Evolutionary conservation across 2,329 filamentous ascomycete species (phyloP), one percentile per base, ranked within the genome.

Genomic region (Botrytis tulipae): DNA sequence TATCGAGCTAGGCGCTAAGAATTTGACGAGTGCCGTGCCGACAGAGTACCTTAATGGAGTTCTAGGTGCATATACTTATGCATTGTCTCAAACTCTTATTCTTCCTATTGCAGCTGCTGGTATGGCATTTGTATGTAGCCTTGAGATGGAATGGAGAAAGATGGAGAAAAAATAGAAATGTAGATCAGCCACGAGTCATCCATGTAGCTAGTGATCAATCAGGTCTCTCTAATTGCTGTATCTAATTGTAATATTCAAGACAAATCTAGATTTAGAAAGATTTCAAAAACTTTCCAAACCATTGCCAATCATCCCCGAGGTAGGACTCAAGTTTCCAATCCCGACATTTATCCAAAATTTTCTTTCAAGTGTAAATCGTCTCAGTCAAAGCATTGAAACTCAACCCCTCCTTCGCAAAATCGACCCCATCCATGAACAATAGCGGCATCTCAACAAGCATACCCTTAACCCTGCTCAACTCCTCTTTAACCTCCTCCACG

Each of bases 381-480:
- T 92, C 88, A 1, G 92, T 94, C 78, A 94, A 82, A 40, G 87
- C 86, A 83, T 95, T 94, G 76, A 94, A 83, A 35, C 87, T 86
- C 79, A 97, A 78, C 0, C 94, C 94, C 78, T 94, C 89, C 86
- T 94, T 91, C 6, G 95, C 95, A 82, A 98, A 91, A 81, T 98
- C 94, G 14, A 89, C 88, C 48, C 94, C 92, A 78, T 92, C 91
- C 81, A 97, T 84, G 84, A 98, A 98, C 77, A 93, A 86, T 78
- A 98, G 85, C 42, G 94, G 94, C 95, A 98, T 98, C 85, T 97
- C 93, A 12, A 98, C 92, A 63, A 94, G 83, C 14, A 87, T 92
- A 3, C 92, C 92, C 74, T 89, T 87, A 57, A 95, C 85, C 71
- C 88, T 86, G 72, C 86, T 85, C 72, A 95, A 83, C 83, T 90